Evolutionary conservation across 768 basidiomycete genomes (phyloP).

Genomic region (Tephrocybe sp.): DNA sequence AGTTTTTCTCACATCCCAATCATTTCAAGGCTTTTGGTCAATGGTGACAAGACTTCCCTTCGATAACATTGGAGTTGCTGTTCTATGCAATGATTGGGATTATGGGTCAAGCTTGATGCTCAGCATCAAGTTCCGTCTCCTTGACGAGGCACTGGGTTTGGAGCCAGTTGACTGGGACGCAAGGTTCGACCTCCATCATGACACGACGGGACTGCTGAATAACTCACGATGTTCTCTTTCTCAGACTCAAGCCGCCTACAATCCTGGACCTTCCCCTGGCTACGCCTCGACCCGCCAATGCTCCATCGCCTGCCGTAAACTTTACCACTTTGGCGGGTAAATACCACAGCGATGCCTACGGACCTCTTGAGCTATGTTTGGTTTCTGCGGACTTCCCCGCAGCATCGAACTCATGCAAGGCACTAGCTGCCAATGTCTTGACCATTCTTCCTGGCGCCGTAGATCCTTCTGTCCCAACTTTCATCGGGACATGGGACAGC

Average conservation of each 20-base stretch:
- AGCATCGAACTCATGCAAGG: conserved; percentile 15
- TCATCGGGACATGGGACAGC: conserved; percentile 20
- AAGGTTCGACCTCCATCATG: conserved; percentile 10
- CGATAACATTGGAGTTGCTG: conserved; percentile 25
- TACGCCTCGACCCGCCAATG: conserved; percentile 16
- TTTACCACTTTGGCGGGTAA: conserved; percentile 14
- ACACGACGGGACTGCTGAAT: not conserved
- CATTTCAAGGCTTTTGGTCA: conserved; percentile 17
- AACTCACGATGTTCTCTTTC: conserved; percentile 1
- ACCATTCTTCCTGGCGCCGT: conserved; percentile 20
- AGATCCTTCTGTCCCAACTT: conserved; percentile 20
- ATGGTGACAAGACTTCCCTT: conserved; percentile 22
- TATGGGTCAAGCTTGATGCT: conserved; percentile 19
- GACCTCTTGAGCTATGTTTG: conserved; percentile 19
- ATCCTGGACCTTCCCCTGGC: not conserved
- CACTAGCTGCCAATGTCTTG: conserved; percentile 14
- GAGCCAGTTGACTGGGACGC: conserved; percentile 23
- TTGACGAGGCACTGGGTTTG: conserved; percentile 23
- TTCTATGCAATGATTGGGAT: conserved; percentile 25
- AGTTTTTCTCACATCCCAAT: too few species aligned
- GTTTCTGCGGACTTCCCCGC: conserved; percentile 9
- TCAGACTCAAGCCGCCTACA: not conserved
- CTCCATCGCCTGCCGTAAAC: conserved; percentile 10
- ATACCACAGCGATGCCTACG: conserved; percentile 20
- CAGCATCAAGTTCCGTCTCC: conserved; percentile 22